phyloP scores from a whole-genome alignment of 495 filamentous ascomycete species.

The Thozetella sp. region DNA sequence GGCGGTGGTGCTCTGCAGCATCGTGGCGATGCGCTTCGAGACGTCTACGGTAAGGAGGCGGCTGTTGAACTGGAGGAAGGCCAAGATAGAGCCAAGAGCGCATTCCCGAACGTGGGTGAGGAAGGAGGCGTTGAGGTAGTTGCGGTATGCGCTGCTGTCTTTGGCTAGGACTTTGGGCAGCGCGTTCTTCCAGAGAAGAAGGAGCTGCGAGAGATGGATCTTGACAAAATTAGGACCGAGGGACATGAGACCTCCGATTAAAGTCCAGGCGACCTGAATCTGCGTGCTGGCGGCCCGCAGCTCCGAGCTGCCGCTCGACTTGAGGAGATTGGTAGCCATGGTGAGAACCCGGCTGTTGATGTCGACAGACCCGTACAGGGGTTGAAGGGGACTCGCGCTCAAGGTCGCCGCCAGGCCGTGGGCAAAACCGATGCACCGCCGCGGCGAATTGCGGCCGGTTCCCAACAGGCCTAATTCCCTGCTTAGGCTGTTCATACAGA shows the following conservation, averaged over 20 bases:
- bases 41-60: constrained; percentile 91
- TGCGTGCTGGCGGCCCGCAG: constrained; percentile 90
- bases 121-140: constrained; percentile 85
- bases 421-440: constrained; percentile 87
- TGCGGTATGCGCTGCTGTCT: constrained; percentile 81
- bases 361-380: constrained; percentile 93
- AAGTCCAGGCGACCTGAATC: constrained; percentile 96
- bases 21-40: constrained; percentile 85
- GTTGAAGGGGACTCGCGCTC: constrained; percentile 84
- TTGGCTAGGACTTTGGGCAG: constrained; percentile 90
- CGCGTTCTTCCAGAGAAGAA: constrained; percentile 98
- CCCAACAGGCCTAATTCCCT: constrained; percentile 81
- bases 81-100: constrained; percentile 84
- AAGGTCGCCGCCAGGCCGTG: constrained; percentile 92
- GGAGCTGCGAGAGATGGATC: constrained; percentile 92
- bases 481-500: constrained; percentile 94
- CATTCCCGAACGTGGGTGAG: constrained; percentile 95
- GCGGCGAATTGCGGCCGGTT: constrained; percentile 75
- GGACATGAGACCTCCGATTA: constrained; percentile 96
- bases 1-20: constrained; percentile 93
- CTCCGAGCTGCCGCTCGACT: constrained; percentile 89
- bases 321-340: constrained; percentile 89
- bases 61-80: constrained; percentile 94
- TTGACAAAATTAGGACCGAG: constrained; percentile 98
- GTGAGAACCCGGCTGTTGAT: constrained; percentile 90